A percentile compares a stretch with the other conserved stretches of the same genome.
phyloP scores from a whole-genome alignment of 345 rosid species.

The Acer yangbiense region DNA sequence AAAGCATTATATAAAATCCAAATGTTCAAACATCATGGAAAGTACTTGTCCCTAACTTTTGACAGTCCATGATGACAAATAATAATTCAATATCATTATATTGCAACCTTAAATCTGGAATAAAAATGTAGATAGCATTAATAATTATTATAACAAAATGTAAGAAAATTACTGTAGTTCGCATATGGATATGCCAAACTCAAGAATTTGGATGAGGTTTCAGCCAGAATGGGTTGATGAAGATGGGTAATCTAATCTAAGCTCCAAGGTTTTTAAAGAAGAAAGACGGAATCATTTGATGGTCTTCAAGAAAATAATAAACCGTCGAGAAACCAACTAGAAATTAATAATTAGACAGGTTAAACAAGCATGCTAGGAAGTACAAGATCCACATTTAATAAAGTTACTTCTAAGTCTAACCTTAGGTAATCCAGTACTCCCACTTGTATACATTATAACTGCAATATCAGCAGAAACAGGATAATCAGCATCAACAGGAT shows the following conservation, averaged over 20 bases:
- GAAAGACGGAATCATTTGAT: neutral
- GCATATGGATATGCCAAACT: neutral
- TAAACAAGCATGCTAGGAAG: slow-evolving; percentile 14
- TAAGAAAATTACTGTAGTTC: neutral
- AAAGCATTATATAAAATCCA: neutral
- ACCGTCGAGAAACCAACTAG: neutral
- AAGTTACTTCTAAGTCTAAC: slow-evolving; percentile 51
- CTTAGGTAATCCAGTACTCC: slow-evolving; percentile 98
- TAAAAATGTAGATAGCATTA: neutral
- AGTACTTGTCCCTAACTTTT: neutral
- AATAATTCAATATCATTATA: neutral
- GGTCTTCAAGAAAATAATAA: neutral
- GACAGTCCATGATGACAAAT: neutral
- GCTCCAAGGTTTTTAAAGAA: neutral
- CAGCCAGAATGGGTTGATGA: neutral
- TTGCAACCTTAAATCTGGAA: neutral
- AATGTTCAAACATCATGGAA: slow-evolving; percentile 6
- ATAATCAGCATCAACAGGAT: slow-evolving; percentile 64
- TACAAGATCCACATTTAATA: neutral
- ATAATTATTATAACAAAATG: neutral
- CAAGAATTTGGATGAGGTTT: neutral
- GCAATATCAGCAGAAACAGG: slow-evolving; percentile 85
- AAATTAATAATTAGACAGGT: neutral
- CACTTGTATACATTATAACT: slow-evolving; percentile 99
- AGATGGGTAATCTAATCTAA: neutral